Conservation (phyloP, 768 basidiomycete genomes). For the Chiua virens region DNA sequence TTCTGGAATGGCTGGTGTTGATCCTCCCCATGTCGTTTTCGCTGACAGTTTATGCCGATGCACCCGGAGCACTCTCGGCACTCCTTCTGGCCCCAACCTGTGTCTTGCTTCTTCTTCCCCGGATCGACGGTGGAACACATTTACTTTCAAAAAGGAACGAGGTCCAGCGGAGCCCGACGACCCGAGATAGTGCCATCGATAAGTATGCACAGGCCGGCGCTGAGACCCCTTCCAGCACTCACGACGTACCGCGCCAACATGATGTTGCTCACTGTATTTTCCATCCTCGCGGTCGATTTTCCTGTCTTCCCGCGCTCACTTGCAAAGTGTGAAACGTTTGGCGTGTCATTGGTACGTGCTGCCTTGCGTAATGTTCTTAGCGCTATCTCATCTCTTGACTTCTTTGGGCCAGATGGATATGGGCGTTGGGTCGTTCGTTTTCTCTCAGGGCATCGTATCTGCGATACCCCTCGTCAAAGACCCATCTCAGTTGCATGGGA, state of each 20-base stretch:
- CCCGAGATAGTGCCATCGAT: background rate
- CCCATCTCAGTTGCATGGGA: slow-evolving; percentile 49
- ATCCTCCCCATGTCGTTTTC: slow-evolving; percentile 78
- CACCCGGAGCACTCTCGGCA: slow-evolving; percentile 51
- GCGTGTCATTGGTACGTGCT: slow-evolving; percentile 80
- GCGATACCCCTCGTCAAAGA: slow-evolving; percentile 76
- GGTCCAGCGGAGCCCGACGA: background rate
- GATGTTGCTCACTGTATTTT: slow-evolving; percentile 89
- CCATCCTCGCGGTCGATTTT: slow-evolving; percentile 96
- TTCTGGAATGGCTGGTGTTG: slow-evolving; percentile 61
- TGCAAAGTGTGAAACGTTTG: slow-evolving; percentile 93
- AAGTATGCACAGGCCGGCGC: background rate
- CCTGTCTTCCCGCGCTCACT: slow-evolving; percentile 83
- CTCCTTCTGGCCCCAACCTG: slow-evolving; percentile 47
- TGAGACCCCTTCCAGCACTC: slow-evolving; percentile 65
- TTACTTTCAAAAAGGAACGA: slow-evolving; percentile 45
- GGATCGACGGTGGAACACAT: slow-evolving; percentile 44
- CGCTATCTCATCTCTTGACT: slow-evolving; percentile 1
- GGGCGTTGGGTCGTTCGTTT: slow-evolving; percentile 96
- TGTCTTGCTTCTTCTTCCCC: slow-evolving; percentile 45
- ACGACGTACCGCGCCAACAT: slow-evolving; percentile 91
- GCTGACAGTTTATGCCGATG: slow-evolving; percentile 71
- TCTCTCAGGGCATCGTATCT: slow-evolving; percentile 93
- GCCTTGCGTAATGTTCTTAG: background rate
- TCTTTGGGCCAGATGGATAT: slow-evolving; percentile 79